phyloP scores from a whole-genome alignment of 1,284 basidiomycete genomes.

The Moniliella sp. region DNA sequence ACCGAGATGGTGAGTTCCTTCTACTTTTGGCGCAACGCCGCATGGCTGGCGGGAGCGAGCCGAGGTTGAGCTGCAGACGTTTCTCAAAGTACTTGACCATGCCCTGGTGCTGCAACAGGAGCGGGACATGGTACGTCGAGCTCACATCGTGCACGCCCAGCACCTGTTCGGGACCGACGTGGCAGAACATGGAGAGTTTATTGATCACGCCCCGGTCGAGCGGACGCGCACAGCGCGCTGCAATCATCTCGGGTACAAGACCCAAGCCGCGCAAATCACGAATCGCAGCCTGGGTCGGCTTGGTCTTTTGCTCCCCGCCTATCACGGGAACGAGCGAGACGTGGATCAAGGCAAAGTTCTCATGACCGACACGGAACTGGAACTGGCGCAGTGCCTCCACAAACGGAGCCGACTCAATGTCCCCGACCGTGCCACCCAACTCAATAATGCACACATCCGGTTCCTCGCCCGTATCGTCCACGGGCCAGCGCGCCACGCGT shows the following conservation, averaged over 20 bases:
- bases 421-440: constrained; percentile 80
- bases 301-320: constrained; percentile 96
- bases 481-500: constrained; percentile 77
- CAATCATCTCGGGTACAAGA: constrained; percentile 84
- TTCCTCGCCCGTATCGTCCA: constrained; percentile 74
- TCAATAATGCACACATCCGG: constrained; percentile 96
- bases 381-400: constrained; percentile 97
- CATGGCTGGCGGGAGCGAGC: constrained; percentile 45
- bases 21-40: constrained; percentile 52
- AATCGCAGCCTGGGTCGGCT: constrained; percentile 90
- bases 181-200: constrained; percentile 99
- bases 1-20: constrained; percentile 61
- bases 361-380: constrained; percentile 83
- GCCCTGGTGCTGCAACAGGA: constrained; percentile 76
- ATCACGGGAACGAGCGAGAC: constrained; percentile 95
- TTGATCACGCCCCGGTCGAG: constrained; percentile 65
- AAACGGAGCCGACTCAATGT: constrained; percentile 90
- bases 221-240: constrained; percentile 52
- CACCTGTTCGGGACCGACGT: constrained; percentile 77
- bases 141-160: constrained; percentile 87
- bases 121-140: constrained; percentile 90
- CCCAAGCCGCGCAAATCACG: constrained; percentile 81
- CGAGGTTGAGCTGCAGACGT: constrained; percentile 50
- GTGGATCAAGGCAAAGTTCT: constrained; percentile 91
- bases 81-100: constrained; percentile 65